phyloP scores from a whole-genome alignment of 1,139 yeast genomes.

The Neolecta irregularis region DNA sequence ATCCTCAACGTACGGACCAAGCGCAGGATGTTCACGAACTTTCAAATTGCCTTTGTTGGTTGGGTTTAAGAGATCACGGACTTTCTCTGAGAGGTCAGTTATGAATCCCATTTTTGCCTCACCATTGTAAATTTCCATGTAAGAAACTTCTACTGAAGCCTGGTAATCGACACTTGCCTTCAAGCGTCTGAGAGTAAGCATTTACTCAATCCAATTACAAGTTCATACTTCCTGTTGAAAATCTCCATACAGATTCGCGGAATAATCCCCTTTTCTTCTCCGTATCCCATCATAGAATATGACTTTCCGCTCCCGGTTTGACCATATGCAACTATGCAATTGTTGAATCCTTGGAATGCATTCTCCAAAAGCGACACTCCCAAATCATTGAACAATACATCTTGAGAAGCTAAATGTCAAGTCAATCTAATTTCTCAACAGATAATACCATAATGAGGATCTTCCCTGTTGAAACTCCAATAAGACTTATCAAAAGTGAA shows the following conservation, averaged over 20 bases:
- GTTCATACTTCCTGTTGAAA: conserved; percentile 30
- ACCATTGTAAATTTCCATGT: conserved; percentile 35
- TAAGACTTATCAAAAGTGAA: conserved; percentile 10
- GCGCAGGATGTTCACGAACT: conserved; percentile 40
- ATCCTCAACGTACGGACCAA: conserved; percentile 47
- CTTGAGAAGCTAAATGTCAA: conserved; percentile 27
- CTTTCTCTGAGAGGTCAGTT: conserved; percentile 52
- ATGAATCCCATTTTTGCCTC: conserved; percentile 8
- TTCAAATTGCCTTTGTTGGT: conserved; percentile 25
- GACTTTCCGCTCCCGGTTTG: conserved; percentile 69
- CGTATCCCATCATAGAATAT: conserved; percentile 54
- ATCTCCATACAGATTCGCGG: conserved; percentile 44
- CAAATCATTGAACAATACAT: conserved; percentile 34
- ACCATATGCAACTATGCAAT: conserved; percentile 64
- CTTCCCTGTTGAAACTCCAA: conserved; percentile 3
- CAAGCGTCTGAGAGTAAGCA: neutral
- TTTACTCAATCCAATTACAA: conserved; percentile 23
- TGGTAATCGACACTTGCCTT: conserved; percentile 20
- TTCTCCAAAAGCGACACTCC: conserved; percentile 50
- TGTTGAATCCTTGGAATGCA: conserved; percentile 52
- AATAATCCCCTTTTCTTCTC: conserved; percentile 40
- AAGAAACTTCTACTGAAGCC: conserved; percentile 43
- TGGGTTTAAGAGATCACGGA: conserved; percentile 35
- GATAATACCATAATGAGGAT: too few relatives aligned
- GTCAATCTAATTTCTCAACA: too few relatives aligned